These are phyloP conservation scores for Solanum sejunctum DNA, from an alignment of 257 asterid genomes.

Conservation along the genomic window DNA sequence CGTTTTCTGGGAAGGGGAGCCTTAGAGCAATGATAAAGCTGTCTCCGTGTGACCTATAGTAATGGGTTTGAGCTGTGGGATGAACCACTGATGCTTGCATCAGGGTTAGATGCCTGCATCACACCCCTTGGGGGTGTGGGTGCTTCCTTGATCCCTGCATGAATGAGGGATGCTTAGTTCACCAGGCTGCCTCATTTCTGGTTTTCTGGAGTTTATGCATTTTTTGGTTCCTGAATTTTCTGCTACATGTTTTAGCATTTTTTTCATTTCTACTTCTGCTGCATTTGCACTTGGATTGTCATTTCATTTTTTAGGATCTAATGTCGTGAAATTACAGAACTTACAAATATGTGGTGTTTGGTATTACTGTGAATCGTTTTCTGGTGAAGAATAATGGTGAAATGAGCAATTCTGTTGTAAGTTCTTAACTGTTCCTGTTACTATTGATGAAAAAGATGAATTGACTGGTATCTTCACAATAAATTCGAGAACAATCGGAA, in stretches of 20 bases:
- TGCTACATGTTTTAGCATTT: not conserved
- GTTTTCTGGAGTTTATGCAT: not conserved
- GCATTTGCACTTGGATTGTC: not conserved
- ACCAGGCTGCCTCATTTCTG: not conserved
- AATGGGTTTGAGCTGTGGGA: not conserved
- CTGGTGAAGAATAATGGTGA: not conserved
- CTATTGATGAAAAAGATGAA: not conserved
- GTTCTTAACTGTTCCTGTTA: not conserved
- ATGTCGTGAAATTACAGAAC: not conserved
- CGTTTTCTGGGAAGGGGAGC: not conserved
- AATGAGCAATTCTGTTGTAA: not conserved
- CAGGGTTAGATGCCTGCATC: too few species aligned
- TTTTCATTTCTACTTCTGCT: not conserved
- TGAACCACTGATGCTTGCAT: not conserved
- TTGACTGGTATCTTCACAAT: not conserved
- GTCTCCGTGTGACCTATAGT: not conserved
- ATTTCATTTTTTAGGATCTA: not conserved
- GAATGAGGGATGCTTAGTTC: too few species aligned
- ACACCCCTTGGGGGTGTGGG: too few species aligned
- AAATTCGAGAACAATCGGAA: not conserved
- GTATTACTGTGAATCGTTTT: not conserved
- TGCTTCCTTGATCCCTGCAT: too few species aligned
- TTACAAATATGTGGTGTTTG: not conserved
- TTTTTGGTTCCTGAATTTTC: not conserved
- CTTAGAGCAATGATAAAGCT: not conserved